Evolutionary conservation across 2,329 filamentous ascomycete genomes (phyloP), one percentile per base, ranked within the genome.

Genomic region (Hypoxylon sp.): DNA sequence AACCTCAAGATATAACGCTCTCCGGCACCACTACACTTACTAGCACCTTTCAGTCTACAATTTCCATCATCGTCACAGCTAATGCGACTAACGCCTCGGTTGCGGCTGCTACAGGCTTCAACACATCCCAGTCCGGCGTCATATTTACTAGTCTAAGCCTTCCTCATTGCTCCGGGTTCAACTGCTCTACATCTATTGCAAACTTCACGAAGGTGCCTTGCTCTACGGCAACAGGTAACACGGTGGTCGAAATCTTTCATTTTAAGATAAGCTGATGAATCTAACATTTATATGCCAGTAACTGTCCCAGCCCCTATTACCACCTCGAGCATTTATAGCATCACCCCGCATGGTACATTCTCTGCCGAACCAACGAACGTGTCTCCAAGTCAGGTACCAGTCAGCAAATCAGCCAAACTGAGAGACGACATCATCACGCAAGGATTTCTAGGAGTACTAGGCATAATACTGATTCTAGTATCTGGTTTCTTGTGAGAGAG

Each of bases 171-270:
- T 29, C 66, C n/a, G 53, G 54, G n/a, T 47, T 56, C 44, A 68
- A 68, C 35, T 59, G 35, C n/a, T 63, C 66, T 24, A 42, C 48
- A n/a, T 31, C 63, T 3, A 14, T 53, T 29, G 37, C 57, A 5
- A 71, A 67, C 29, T 52, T 51, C 2, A 67, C 66, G 5, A 71
- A 56, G 46, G 13, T 58, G 9, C 67, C 69, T 39, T 71, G 69
- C 61, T 61, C 66, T 39, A 71, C 69, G 14, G 46, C 61, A 5
- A 71, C 66, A 63, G 63, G 69, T 71, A 58, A 61, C 14, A 56
- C 39, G 13, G 48, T 22, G 3, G 31, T 6, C 24, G 11, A 37
- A 13, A 11, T 9, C 24, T 24, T 55, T 19, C 6, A 46, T 24
- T 11, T 14, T 13, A 42, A 2, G 31, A 24, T 13, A 44, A 22